phyloP scores from a whole-genome alignment of 345 rosid genomes.

The Eucalyptus urophylla region DNA sequence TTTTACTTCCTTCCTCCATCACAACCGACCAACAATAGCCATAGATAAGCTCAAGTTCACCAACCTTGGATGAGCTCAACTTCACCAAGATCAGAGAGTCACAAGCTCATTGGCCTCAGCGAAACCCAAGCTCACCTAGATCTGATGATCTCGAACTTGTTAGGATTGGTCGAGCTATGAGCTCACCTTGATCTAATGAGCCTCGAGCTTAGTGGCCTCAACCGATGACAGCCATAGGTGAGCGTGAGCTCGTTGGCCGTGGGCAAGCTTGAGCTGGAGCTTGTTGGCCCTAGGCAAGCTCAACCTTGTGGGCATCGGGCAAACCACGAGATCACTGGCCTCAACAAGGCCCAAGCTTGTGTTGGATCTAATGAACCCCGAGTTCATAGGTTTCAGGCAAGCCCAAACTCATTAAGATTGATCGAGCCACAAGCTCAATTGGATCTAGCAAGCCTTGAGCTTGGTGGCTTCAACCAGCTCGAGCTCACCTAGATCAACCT shows the following conservation, averaged over 20 bases:
- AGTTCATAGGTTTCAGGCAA: too few species aligned
- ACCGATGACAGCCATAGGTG: rapidly evolving
- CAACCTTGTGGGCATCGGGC: rapidly evolving
- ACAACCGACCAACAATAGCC: rapidly evolving
- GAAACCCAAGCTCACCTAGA: rapidly evolving
- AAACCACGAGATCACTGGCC: too few species aligned
- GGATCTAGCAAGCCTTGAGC: too few species aligned
- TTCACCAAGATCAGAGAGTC: rapidly evolving
- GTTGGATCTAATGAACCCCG: too few species aligned
- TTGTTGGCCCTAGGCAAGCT: rapidly evolving
- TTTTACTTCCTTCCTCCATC: rapidly evolving
- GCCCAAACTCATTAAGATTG: too few species aligned
- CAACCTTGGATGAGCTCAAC: rapidly evolving
- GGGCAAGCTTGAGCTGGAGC: rapidly evolving
- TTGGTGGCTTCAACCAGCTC: too few species aligned
- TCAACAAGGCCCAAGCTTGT: too few species aligned
- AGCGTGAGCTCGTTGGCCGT: background rate
- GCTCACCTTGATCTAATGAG: rapidly evolving
- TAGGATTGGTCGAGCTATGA: rapidly evolving
- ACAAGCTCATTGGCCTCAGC: rapidly evolving
- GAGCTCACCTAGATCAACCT: too few species aligned
- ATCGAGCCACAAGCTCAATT: too few species aligned
- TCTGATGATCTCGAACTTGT: rapidly evolving
- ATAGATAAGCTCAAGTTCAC: rapidly evolving
- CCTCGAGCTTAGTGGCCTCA: rapidly evolving